Evolutionary conservation across 1,284 basidiomycete genomes (phyloP).

Genomic region (Trichosporon ovoides): DNA sequence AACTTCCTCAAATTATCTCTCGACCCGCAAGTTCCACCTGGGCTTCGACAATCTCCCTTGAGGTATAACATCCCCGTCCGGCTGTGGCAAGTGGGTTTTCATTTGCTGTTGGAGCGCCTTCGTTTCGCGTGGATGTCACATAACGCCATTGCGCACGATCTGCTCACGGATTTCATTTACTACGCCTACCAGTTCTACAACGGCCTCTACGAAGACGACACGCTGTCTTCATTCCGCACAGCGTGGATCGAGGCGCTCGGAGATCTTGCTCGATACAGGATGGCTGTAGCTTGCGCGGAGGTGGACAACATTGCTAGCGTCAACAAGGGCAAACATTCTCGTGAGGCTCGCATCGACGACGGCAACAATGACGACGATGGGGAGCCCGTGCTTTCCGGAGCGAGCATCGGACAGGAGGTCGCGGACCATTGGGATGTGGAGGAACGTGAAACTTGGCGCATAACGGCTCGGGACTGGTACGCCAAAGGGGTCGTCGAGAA

Average conservation of each 20-base stretch:
- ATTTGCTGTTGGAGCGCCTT: slow-evolving; percentile 82
- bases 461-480: slow-evolving; percentile 90
- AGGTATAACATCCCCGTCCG: slow-evolving; percentile 93
- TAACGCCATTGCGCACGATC: slow-evolving; percentile 54
- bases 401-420: slow-evolving; percentile 79
- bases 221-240: slow-evolving; percentile 63
- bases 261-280: slow-evolving; percentile 87
- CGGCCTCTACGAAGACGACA: slow-evolving; percentile 75
- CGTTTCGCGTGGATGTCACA: slow-evolving; percentile 63
- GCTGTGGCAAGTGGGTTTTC: slow-evolving; percentile 87
- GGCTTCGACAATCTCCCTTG: slow-evolving; percentile 77
- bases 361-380: slow-evolving; percentile 14
- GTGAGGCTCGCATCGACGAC: slow-evolving; percentile 24
- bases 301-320: slow-evolving; percentile 22
- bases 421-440: slow-evolving; percentile 80
- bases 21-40: slow-evolving; percentile 77
- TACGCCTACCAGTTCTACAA: slow-evolving; percentile 94
- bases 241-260: slow-evolving; percentile 95
- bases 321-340: slow-evolving; percentile 21
- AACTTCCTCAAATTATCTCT: slow-evolving; percentile 80
- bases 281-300: slow-evolving; percentile 64
- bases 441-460: slow-evolving; percentile 88
- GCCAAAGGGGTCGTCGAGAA: slow-evolving; percentile 76
- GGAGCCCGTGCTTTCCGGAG: slow-evolving; percentile 50
- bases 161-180: slow-evolving; percentile 85